phyloP scores from a whole-genome alignment of 176 grass and related monocot species.

The Carex myosuroides region DNA sequence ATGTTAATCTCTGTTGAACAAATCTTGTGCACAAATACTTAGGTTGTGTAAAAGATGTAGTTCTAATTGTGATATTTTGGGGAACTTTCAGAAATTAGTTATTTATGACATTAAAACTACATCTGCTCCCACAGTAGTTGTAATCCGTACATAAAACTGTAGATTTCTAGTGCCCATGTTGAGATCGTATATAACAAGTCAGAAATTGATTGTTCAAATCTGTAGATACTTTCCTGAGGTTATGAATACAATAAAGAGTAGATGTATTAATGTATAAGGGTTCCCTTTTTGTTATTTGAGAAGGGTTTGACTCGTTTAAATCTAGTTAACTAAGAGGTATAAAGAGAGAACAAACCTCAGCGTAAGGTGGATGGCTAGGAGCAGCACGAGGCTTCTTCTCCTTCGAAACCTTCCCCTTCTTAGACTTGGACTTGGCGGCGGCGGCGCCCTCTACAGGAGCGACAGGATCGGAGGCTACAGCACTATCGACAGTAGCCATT shows the following conservation, averaged over 20 bases:
- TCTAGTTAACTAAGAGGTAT: not conserved
- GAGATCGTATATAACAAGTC: not conserved
- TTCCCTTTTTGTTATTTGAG: not conserved
- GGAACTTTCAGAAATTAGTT: not conserved
- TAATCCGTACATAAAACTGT: not conserved
- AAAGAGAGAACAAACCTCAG: constrained; percentile 35
- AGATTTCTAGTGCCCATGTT: not conserved
- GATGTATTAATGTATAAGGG: not conserved
- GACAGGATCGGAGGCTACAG: not conserved
- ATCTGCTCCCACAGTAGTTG: not conserved
- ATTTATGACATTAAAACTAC: not conserved
- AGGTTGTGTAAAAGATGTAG: not conserved
- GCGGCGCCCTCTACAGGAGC: not conserved
- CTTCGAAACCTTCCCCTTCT: constrained; percentile 59
- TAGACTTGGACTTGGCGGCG: constrained; percentile 13
- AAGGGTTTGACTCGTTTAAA: not conserved
- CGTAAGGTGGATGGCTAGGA: constrained; percentile 51
- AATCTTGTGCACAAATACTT: not conserved
- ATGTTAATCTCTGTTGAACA: not conserved
- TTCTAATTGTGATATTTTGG: not conserved
- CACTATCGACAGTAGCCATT: not conserved
- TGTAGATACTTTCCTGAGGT: not conserved
- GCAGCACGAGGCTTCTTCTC: constrained; percentile 31
- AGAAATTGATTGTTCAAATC: not conserved
- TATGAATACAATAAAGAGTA: not conserved